Conservation (phyloP, 139 green algal genomes). For the Chlamydomonas urium region DNA sequence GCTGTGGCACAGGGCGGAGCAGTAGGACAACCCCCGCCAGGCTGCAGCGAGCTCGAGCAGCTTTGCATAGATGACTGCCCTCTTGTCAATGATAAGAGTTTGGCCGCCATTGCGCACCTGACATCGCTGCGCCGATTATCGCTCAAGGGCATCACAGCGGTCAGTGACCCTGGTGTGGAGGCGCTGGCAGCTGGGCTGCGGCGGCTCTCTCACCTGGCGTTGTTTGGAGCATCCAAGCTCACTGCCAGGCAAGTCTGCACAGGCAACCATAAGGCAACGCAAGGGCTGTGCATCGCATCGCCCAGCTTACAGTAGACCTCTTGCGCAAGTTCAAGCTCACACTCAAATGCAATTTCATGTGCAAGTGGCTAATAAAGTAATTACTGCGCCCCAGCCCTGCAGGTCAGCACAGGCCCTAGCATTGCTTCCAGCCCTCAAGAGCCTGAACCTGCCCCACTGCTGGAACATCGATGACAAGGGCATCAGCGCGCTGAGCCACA, state of each 20-base stretch:
- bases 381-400: no score
- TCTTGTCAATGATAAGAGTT: not conserved
- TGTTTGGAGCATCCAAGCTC: not conserved
- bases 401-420: no score
- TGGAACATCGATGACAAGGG: slow-evolving; percentile 7
- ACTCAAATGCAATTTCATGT: no score
- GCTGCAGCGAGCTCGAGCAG: not conserved
- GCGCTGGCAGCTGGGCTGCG: not conserved
- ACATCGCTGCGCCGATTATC: not conserved
- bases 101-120: not conserved
- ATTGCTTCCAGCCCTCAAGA: slow-evolving; percentile 3
- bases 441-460: slow-evolving; percentile 3
- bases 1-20: not conserved
- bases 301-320: no score
- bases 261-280: no score
- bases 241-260: not conserved
- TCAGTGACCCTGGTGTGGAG: not conserved
- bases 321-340: no score
- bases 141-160: not conserved
- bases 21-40: not conserved
- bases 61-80: slow-evolving; percentile 4
- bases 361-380: no score
- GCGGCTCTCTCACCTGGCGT: not conserved
- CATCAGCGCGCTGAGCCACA: not conserved
- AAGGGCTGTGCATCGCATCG: no score